Evolutionary conservation across 805 yeast genomes (phyloP).

Genomic region (Maudiozyma saulgeensis): DNA sequence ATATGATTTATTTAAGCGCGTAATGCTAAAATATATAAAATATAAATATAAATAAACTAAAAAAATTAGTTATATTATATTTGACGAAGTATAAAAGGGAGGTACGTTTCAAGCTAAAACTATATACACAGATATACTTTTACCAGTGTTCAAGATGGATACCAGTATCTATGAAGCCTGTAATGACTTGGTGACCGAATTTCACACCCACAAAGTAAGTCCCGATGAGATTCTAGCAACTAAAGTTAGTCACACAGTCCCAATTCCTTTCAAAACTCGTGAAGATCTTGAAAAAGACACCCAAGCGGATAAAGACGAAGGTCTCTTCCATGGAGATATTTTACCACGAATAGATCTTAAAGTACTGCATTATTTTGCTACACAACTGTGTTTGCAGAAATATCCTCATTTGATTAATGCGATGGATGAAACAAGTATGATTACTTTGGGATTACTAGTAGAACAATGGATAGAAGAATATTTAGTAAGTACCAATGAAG

Average conservation of each 20-base stretch:
- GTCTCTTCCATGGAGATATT: conserved; percentile 21
- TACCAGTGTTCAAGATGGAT: conserved; percentile 13
- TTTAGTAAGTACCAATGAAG: conserved; percentile 5
- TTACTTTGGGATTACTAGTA: conserved; percentile 30
- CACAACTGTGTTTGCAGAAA: conserved; percentile 22
- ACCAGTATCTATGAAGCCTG: conserved; percentile 26
- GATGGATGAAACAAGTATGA: conserved; percentile 32
- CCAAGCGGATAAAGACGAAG: conserved; percentile 15
- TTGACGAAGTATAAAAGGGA: too few relatives aligned
- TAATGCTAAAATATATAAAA: too few relatives aligned
- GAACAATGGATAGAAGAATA: conserved; percentile 32
- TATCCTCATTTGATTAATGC: conserved; percentile 21
- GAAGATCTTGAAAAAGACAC: conserved; percentile 21
- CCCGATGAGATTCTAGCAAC: conserved; percentile 27
- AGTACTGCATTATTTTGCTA: conserved; percentile 31
- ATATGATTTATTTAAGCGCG: too few relatives aligned
- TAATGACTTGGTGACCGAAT: conserved; percentile 19
- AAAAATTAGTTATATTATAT: too few relatives aligned
- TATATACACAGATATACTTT: not conserved
- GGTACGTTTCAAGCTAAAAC: too few relatives aligned
- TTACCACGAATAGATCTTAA: conserved; percentile 26
- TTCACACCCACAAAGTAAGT: conserved; percentile 18
- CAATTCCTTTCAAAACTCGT: conserved; percentile 26
- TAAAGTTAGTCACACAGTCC: conserved; percentile 20
- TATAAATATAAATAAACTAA: too few relatives aligned